These are phyloP conservation scores for Sporisorium exsertum DNA, from an alignment of 1,284 basidiomycete genomes.

Conservation along the genomic window DNA sequence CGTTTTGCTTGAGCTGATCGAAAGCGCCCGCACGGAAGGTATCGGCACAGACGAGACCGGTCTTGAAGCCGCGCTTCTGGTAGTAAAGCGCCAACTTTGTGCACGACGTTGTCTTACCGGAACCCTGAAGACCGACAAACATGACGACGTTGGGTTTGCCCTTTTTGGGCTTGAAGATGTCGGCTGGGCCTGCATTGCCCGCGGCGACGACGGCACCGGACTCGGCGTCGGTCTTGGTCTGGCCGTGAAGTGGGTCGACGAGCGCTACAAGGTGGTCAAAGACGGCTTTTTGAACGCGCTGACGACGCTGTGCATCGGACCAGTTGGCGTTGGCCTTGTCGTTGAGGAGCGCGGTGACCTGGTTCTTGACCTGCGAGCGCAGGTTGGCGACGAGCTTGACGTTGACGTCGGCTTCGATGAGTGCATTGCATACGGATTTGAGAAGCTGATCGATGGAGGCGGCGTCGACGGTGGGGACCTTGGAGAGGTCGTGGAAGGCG, in stretches of 20 bases:
- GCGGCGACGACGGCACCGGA: slow-evolving; percentile 29
- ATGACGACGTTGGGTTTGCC: slow-evolving; percentile 95
- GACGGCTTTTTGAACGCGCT: slow-evolving; percentile 74
- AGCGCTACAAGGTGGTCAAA: slow-evolving; percentile 96
- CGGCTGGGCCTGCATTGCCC: slow-evolving; percentile 31
- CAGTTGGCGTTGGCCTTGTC: slow-evolving; percentile 59
- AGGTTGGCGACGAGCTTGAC: slow-evolving; percentile 92
- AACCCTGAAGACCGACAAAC: slow-evolving; percentile 78
- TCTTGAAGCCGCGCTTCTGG: slow-evolving; percentile 95
- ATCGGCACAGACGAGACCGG: slow-evolving; percentile 98
- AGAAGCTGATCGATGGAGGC: slow-evolving; percentile 75
- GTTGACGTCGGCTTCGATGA: slow-evolving; percentile 97
- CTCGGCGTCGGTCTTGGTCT: slow-evolving; percentile 51
- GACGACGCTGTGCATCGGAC: slow-evolving; percentile 61
- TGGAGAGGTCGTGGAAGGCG: slow-evolving; percentile 89
- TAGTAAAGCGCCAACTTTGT: slow-evolving; percentile 84
- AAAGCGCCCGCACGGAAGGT: slow-evolving; percentile 99
- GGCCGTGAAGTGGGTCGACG: slow-evolving; percentile 77
- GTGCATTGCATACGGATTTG: slow-evolving; percentile 92
- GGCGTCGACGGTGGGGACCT: slow-evolving; percentile 82
- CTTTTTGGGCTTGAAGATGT: slow-evolving; percentile 94
- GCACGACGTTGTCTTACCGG: slow-evolving; percentile 98
- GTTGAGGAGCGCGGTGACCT: slow-evolving; percentile 76
- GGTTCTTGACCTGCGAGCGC: slow-evolving; percentile 79
- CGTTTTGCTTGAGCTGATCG: slow-evolving; percentile 90